Base-by-base conservation (phyloP, 257 asterid species). In the Eustoma russellianum region DNA sequence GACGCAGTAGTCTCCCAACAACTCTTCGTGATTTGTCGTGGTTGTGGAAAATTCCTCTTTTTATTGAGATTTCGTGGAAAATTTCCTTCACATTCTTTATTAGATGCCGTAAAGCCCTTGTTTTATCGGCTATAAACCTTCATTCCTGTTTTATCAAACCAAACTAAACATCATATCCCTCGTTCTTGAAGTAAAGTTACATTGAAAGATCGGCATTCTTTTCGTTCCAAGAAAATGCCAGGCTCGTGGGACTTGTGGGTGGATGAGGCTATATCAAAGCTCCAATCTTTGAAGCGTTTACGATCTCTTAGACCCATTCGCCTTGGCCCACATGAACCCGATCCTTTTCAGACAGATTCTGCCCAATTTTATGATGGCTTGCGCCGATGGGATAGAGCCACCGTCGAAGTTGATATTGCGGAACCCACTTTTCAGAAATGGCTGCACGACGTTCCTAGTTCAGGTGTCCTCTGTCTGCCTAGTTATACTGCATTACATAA, bases 241-340 rank as follows among this genome's bases (percentile, higher is more conserved):
- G 57, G 17, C 17, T 55, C 28, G 13, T 88, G 97, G 97, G 90
- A 81, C 34, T 35, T 17, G 17, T 81, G 93, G 94, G 85, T 92
- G 2, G 91, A 78, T 60, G 75, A 71, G 71, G 93, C 91, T 12
- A 67, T 85, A 48, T 65, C 76, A 3, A 81, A 70, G 59, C 79
- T 92, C 63, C 67, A 76, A 55, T 73, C 91, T 43, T 79, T 70
- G 51, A 85, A 83, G 54, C 67, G 83, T 9, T 56, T 88, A 51
- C 93, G 99, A 13, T 92, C 98, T 28, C 88, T 92, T 46, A 76
- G 97, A 53, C 98, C 98, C 66, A 79, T 92, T 72, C 81, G 70
- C 30, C 97, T 86, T 56, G n/a, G 70, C 10, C 67, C 19, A 9
- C 13, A 33, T 53, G 34, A 17, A 35, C 34, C 59, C 56, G n/a